phyloP scores from a whole-genome alignment of 2,329 filamentous ascomycete genomes.

The Coniochaeta pulveracea region DNA sequence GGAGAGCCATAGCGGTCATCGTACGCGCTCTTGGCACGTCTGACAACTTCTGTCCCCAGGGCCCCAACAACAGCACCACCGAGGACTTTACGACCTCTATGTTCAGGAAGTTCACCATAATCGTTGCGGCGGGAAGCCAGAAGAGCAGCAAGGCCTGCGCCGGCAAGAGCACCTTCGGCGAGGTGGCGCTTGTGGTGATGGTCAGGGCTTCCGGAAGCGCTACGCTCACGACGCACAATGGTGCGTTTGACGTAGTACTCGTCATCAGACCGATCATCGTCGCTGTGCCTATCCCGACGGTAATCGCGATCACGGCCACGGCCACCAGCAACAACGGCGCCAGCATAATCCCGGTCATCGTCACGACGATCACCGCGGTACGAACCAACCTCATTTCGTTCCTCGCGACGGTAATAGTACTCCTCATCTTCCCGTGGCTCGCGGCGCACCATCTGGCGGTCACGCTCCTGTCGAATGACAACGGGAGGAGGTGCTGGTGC shows the following conservation, averaged over 20 bases:
- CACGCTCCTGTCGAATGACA: constrained; percentile 9
- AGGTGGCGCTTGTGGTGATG: constrained; percentile 46
- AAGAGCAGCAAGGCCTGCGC: constrained; percentile 49
- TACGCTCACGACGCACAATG: constrained; percentile 37
- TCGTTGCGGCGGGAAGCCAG: constrained; percentile 41
- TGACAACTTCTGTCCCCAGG: constrained; percentile 48
- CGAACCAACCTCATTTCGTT: constrained; percentile 27
- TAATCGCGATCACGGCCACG: constrained; percentile 21
- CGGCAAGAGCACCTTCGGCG: constrained; percentile 53
- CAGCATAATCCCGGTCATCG: no score
- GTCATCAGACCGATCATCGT: constrained; percentile 25
- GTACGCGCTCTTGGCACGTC: constrained; percentile 50
- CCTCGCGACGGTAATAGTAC: constrained; percentile 38
- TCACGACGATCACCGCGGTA: constrained; percentile 22
- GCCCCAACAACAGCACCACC: constrained; percentile 53
- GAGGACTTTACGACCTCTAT: constrained; percentile 46
- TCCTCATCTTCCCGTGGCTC: constrained; percentile 33
- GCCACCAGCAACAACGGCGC: constrained; percentile 19
- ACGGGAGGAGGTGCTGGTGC: constrained; percentile 37
- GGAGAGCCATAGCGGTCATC: constrained; percentile 36
- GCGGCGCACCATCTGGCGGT: constrained; percentile 10
- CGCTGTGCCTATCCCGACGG: constrained; percentile 21
- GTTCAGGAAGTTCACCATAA: constrained; percentile 35
- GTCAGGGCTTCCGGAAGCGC: constrained; percentile 28
- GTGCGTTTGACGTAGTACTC: constrained; percentile 31